A percentile compares a stretch with the other conserved stretches of the same genome.
These are phyloP conservation scores for Coemansia sp. DNA, from an alignment of 192 early-diverging fungal species.

Conservation along the genomic window DNA sequence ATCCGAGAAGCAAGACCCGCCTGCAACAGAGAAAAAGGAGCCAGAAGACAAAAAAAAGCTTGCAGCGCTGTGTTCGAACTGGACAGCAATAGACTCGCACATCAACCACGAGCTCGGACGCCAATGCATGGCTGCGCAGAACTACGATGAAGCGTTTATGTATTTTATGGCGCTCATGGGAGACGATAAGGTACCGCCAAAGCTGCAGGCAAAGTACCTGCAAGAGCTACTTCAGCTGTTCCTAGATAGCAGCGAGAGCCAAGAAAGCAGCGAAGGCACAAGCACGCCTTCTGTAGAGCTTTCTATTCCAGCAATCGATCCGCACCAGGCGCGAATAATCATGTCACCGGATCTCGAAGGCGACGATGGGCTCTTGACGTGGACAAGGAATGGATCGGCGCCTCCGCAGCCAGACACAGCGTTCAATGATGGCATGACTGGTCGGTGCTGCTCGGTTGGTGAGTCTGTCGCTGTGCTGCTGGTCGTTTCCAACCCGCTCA, in stretches of 20 bases:
- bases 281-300: slow-evolving; percentile 47
- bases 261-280: neutral
- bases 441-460: slow-evolving; percentile 43
- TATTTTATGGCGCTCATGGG: slow-evolving; percentile 79
- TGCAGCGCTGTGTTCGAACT: slow-evolving; percentile 20
- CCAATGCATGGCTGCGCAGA: slow-evolving; percentile 74
- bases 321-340: slow-evolving; percentile 31
- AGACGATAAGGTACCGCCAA: slow-evolving; percentile 36
- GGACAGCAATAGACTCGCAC: slow-evolving; percentile 74
- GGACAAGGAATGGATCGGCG: slow-evolving; percentile 24
- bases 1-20: neutral
- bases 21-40: neutral
- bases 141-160: slow-evolving; percentile 70
- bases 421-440: neutral
- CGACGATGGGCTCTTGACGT: slow-evolving; percentile 34
- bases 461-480: slow-evolving; percentile 45
- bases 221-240: slow-evolving; percentile 53
- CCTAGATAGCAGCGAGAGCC: slow-evolving; percentile 28
- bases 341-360: slow-evolving; percentile 53
- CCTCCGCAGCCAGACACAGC: slow-evolving; percentile 13
- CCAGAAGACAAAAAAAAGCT: neutral
- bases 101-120: slow-evolving; percentile 85
- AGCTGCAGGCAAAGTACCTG: slow-evolving; percentile 53
- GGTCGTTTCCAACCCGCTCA: slow-evolving; percentile 49
- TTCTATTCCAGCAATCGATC: slow-evolving; percentile 62